phyloP scores from a whole-genome alignment of 805 yeast species.

The Cyberlindnera japonica region DNA sequence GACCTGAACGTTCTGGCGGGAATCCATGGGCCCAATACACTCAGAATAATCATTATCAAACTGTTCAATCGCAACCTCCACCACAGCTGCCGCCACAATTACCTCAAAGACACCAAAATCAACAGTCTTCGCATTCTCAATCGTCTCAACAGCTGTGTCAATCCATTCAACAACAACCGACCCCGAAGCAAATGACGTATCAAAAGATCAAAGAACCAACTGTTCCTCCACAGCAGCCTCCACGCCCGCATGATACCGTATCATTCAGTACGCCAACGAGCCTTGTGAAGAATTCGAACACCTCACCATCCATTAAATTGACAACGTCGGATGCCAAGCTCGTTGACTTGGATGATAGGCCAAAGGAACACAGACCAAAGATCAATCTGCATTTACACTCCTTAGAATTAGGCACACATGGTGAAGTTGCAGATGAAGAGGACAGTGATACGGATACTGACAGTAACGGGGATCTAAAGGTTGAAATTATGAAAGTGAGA shows the following conservation, averaged over 20 bases:
- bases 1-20: constrained; percentile 22
- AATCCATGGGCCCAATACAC: constrained; percentile 17
- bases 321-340: constrained; percentile 14
- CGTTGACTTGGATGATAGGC: constrained; percentile 17
- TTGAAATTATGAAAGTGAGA: constrained; percentile 20
- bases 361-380: constrained; percentile 17
- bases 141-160: background rate
- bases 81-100: background rate
- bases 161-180: background rate
- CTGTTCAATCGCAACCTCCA: background rate
- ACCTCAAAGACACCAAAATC: background rate
- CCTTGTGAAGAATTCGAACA: background rate
- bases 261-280: background rate
- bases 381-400: constrained; percentile 16
- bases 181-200: background rate
- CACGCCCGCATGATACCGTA: background rate
- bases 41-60: background rate
- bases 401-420: constrained; percentile 15
- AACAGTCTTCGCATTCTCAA: background rate
- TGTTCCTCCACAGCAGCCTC: background rate
- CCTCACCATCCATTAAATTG: background rate
- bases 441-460: constrained; percentile 16
- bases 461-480: constrained; percentile 22
- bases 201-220: background rate
- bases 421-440: constrained; percentile 10